Evolutionary conservation across 2,329 filamentous ascomycete genomes (phyloP).

Genomic region (Hypocrella siamensis): DNA sequence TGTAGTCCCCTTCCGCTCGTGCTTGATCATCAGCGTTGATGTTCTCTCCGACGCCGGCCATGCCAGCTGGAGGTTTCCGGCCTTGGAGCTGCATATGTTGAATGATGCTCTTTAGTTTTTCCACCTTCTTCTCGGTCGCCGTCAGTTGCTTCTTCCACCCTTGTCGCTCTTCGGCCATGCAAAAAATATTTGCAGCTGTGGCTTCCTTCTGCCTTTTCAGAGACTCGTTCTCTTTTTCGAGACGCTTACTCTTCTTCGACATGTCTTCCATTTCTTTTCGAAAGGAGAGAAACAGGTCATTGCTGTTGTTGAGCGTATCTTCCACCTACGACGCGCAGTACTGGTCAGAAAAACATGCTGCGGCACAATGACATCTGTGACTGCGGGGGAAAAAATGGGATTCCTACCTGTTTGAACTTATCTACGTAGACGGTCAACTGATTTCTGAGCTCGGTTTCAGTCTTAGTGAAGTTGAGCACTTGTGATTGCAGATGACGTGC

Average conservation of each 20-base stretch:
- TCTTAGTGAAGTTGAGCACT: conserved; percentile 90
- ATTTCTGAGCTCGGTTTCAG: conserved; percentile 80
- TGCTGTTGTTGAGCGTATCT: conserved; percentile 96
- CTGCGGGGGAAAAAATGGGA: neutral
- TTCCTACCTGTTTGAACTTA: conserved; percentile 93
- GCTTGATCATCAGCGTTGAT: conserved; percentile 39
- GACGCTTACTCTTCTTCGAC: conserved; percentile 94
- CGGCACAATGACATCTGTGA: neutral
- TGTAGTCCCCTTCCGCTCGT: conserved; percentile 31
- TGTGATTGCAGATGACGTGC: conserved; percentile 78
- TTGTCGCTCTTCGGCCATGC: conserved; percentile 93
- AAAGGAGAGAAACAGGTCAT: conserved; percentile 92
- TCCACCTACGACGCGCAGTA: conserved; percentile 59
- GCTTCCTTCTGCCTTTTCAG: conserved; percentile 87
- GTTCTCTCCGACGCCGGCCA: conserved; percentile 43
- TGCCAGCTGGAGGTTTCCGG: conserved; percentile 54
- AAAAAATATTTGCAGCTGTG: conserved; percentile 85
- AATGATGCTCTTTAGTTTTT: conserved; percentile 86
- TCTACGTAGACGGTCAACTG: conserved; percentile 98
- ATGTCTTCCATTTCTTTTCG: conserved; percentile 99
- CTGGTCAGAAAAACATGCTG: neutral
- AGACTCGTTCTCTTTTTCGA: conserved; percentile 91
- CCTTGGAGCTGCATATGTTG: conserved; percentile 94
- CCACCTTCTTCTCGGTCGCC: conserved; percentile 52
- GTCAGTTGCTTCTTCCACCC: conserved; percentile 55